Percentiles rank a stretch among this genome's conserved stretches.
These are phyloP conservation scores for Termitomyces sp. DNA, from an alignment of 768 basidiomycete genomes.

Conservation along the genomic window DNA sequence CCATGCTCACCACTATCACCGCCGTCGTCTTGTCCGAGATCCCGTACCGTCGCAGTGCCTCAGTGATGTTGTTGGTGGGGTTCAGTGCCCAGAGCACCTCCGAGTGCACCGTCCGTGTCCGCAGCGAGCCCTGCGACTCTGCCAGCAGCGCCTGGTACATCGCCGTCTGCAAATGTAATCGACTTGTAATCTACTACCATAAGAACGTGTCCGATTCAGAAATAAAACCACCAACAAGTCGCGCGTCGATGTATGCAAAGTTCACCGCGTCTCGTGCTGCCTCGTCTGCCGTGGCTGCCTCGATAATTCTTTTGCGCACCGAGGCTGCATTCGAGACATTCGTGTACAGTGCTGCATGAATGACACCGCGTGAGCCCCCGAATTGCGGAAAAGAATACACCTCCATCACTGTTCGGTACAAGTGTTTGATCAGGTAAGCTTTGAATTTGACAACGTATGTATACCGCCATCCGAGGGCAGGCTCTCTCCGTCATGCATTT, in stretches of 20 bases:
- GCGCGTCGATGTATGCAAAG: conserved; percentile 88
- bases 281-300: conserved; percentile 68
- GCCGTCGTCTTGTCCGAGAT: conserved; percentile 62
- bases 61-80: conserved; percentile 88
- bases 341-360: conserved; percentile 65
- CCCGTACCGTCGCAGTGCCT: conserved; percentile 84
- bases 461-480: conserved; percentile 10
- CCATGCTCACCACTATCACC: conserved; percentile 71
- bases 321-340: conserved; percentile 59
- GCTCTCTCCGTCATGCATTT: conserved; percentile 14
- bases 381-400: conserved; percentile 55
- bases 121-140: conserved; percentile 50
- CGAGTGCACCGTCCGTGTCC: conserved; percentile 87
- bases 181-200: conserved; percentile 68
- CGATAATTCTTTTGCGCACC: conserved; percentile 65
- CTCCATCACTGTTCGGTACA: conserved; percentile 40
- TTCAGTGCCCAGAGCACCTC: conserved; percentile 88
- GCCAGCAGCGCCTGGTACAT: conserved; percentile 80
- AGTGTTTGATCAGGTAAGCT: conserved; percentile 6
- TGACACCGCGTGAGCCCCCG: conserved; percentile 30
- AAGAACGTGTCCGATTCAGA: not conserved
- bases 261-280: conserved; percentile 74
- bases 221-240: conserved; percentile 50
- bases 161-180: conserved; percentile 79
- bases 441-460: not conserved